Base-by-base conservation (phyloP, 768 basidiomycete genomes). In the Trametes punicea region DNA sequence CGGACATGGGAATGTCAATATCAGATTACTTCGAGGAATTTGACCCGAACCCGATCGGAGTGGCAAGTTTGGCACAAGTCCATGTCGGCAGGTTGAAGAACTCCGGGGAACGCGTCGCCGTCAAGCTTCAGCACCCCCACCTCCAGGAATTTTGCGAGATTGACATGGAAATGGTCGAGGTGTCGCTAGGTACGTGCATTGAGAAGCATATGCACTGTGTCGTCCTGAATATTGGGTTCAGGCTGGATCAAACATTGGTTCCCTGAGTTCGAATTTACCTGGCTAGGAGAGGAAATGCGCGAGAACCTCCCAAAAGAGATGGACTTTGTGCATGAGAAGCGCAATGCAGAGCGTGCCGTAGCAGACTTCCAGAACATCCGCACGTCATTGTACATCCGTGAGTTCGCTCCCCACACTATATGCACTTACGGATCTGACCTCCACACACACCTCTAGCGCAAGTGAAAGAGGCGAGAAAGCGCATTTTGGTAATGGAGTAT, bases 41-140 rank as follows among this genome's bases (percentile, higher is more conserved):
- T 66, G 85, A 97, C 62, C 84, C 84, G 4, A 74, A 77, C 16
- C 97, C 97, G 6, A 90, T 98, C 41, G 97, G 97, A 2, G 93
- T 98, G 15, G 97, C 97, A 11, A 96, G 93, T 64, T 73, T 98
- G 33, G 97, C 97, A 5, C 97, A 99, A 71, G 97, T 98, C 15
- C 97, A 98, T 70, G 81, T 88, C 18, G 97, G 85, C 3, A 80
- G 72, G 13, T 84, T 91, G 59, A 81, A 81, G 47, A 75, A 81
- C 45, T 84, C 87, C 4, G 89, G 91, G 2, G 78, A 79, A 68
- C 73, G 74, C 51, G 93, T 94, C 25, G 97, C 97, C 7, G 88
- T 98, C 47, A 96, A 95, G 87, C 60, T 93, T 31, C 93, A 98
- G 77, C 97, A 99, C 70, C 94, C 97, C 8, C 90, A 89, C 69